Percentiles rank a stretch among this genome's conserved stretches.
Conservation (phyloP, 495 filamentous ascomycete species). For the Tuber borchii region DNA sequence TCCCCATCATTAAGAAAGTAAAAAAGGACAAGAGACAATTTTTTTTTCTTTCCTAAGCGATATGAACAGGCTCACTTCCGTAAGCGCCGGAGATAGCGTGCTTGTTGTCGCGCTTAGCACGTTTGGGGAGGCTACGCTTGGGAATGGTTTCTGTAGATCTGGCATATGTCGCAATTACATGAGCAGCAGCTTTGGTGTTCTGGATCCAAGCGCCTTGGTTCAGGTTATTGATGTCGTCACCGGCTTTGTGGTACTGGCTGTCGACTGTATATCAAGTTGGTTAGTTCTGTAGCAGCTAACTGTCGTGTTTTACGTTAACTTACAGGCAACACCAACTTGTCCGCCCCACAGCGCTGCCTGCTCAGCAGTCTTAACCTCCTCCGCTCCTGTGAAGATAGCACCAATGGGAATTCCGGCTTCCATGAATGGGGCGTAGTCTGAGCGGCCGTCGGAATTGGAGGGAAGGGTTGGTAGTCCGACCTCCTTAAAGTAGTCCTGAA, state of each 20-base stretch:
- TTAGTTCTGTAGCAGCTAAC: not conserved
- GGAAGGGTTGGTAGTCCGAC: conserved; percentile 46
- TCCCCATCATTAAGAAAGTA: not conserved
- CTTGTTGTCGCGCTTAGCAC: not conserved
- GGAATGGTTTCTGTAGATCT: conserved; percentile 46
- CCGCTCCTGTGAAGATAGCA: conserved; percentile 65
- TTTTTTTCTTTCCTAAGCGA: not conserved
- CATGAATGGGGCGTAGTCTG: conserved; percentile 64
- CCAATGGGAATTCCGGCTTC: conserved; percentile 57
- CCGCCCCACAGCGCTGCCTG: conserved; percentile 57
- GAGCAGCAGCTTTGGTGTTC: conserved; percentile 58
- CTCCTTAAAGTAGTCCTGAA: conserved; percentile 55
- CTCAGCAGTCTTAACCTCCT: conserved; percentile 56
- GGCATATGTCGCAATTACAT: conserved; percentile 58
- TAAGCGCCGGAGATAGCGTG: not conserved
- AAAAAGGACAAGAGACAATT: not conserved
- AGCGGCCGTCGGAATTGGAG: conserved; percentile 57
- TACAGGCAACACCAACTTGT: conserved; percentile 50
- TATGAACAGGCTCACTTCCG: not conserved
- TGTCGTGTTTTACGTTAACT: conserved; percentile 45
- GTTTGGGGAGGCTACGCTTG: not conserved
- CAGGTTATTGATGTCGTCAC: conserved; percentile 57
- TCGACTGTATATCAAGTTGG: conserved; percentile 49
- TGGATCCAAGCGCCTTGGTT: conserved; percentile 55
- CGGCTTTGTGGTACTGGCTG: conserved; percentile 56